A percentile compares a stretch with the other conserved stretches of the same genome.
phyloP scores from a whole-genome alignment of 2,329 filamentous ascomycete genomes.

The Orbilia brochopaga region DNA sequence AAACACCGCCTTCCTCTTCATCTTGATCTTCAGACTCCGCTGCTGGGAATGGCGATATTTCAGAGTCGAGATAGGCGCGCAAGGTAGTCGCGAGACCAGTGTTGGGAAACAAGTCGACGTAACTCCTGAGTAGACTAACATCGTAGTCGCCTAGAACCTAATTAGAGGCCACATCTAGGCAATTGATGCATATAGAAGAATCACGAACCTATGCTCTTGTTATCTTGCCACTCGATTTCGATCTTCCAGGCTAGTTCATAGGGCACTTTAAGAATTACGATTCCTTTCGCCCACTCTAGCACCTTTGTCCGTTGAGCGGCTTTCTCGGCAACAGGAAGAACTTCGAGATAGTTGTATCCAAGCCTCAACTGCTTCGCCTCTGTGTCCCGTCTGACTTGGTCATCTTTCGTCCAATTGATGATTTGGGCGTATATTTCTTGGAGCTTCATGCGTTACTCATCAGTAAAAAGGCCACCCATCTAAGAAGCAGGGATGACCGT shows the following conservation, averaged over 20 bases:
- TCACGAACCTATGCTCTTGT: constrained; percentile 66
- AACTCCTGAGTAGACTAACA: constrained; percentile 76
- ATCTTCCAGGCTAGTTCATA: constrained; percentile 91
- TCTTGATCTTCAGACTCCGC: constrained; percentile 56
- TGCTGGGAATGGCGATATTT: constrained; percentile 78
- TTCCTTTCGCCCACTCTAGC: constrained; percentile 78
- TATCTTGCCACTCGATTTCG: constrained; percentile 85
- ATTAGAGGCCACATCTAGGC: constrained; percentile 14
- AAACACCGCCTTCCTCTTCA: constrained; percentile 64
- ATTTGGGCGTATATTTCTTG: constrained; percentile 80
- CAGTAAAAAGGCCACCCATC: neutral
- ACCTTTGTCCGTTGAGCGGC: constrained; percentile 73
- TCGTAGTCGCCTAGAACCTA: constrained; percentile 69
- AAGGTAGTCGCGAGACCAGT: constrained; percentile 82
- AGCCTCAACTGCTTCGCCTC: constrained; percentile 88
- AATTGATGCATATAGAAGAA: neutral
- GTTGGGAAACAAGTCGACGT: constrained; percentile 81
- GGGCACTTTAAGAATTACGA: constrained; percentile 95
- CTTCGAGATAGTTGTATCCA: constrained; percentile 77
- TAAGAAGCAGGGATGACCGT: neutral
- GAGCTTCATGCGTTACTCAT: constrained; percentile 62
- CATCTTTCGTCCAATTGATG: constrained; percentile 88
- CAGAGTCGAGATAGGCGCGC: constrained; percentile 79
- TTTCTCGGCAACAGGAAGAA: constrained; percentile 73
- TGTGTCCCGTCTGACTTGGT: constrained; percentile 79